A percentile compares a stretch with the other conserved stretches of the same genome.
These are phyloP conservation scores for Bimuria novae-zelandiae DNA, from an alignment of 2,329 filamentous ascomycete species.

Conservation along the genomic window DNA sequence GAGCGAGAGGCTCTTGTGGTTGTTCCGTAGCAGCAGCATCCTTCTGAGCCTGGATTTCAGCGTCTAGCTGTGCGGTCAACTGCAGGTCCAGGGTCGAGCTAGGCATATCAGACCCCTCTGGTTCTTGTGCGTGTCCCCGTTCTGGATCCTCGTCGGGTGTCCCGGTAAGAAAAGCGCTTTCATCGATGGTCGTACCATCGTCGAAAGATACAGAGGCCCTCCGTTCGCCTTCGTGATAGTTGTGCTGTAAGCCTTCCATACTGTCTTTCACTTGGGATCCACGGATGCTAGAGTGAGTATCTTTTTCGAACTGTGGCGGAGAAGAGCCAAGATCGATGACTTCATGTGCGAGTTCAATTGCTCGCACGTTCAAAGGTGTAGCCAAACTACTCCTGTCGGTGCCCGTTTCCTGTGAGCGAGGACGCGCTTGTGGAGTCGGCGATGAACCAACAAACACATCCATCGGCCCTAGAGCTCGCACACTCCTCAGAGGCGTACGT, in stretches of 20 bases:
- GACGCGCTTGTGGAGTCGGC: slow-evolving; percentile 41
- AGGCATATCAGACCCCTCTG: slow-evolving; percentile 24
- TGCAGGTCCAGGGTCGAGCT: slow-evolving; percentile 41
- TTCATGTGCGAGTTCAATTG: slow-evolving; percentile 22
- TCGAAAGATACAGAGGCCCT: slow-evolving; percentile 32
- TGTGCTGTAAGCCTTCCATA: slow-evolving; percentile 9
- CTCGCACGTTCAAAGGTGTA: slow-evolving; percentile 36
- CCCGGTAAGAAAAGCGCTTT: slow-evolving; percentile 21
- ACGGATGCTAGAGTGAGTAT: background rate
- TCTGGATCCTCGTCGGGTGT: background rate
- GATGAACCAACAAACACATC: slow-evolving; percentile 43
- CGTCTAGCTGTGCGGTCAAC: slow-evolving; percentile 42
- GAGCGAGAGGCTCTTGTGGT: slow-evolving; percentile 24
- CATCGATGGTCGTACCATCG: slow-evolving; percentile 40
- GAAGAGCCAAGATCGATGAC: slow-evolving; percentile 41
- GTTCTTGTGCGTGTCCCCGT: slow-evolving; percentile 9
- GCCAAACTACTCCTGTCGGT: slow-evolving; percentile 33
- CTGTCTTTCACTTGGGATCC: slow-evolving; percentile 8
- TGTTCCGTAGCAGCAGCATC: slow-evolving; percentile 9
- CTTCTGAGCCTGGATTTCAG: slow-evolving; percentile 35
- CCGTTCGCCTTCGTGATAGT: slow-evolving; percentile 31
- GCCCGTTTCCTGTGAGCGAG: slow-evolving; percentile 28
- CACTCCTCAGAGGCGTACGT: slow-evolving; percentile 27
- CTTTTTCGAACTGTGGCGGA: slow-evolving; percentile 38
- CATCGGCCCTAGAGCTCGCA: slow-evolving; percentile 39